phyloP scores from a whole-genome alignment of 352 stramenopile genomes.

The Globisporangium irregulare region DNA sequence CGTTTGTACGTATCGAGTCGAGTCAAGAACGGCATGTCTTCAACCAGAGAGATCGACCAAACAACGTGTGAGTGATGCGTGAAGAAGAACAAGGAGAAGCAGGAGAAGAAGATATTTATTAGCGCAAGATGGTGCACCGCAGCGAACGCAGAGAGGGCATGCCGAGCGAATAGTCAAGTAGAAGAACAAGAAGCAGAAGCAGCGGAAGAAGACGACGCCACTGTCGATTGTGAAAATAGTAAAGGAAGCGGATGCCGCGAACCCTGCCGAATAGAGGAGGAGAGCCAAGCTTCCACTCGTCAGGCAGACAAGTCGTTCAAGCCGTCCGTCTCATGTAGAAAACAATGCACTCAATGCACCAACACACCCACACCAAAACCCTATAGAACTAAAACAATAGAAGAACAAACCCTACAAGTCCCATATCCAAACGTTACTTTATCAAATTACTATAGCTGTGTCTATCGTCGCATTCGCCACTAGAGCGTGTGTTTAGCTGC shows the following conservation, averaged over 20 bases:
- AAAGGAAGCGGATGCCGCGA: neutral
- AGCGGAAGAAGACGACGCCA: neutral
- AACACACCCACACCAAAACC: neutral
- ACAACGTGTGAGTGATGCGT: neutral
- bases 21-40: neutral
- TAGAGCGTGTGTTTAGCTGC: conserved; percentile 18
- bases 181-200: neutral
- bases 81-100: neutral
- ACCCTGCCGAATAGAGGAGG: neutral
- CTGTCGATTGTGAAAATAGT: conserved; percentile 9
- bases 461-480: conserved; percentile 11
- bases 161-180: conserved; percentile 1
- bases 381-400: conserved; percentile 12
- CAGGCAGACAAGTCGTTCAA: neutral
- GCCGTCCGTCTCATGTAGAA: conserved; percentile 4
- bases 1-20: neutral
- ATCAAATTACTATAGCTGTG: conserved; percentile 16
- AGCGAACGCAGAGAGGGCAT: neutral
- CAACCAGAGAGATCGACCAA: neutral
- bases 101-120: conserved; percentile 38
- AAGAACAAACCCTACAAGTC: conserved; percentile 1
- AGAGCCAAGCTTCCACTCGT: neutral
- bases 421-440: conserved; percentile 14
- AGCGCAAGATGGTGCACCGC: conserved; percentile 4
- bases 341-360: conserved; percentile 3